Percentiles rank a stretch among this genome's conserved stretches.
phyloP scores from a whole-genome alignment of 2,329 filamentous ascomycete genomes.

The Didymella pomorum region DNA sequence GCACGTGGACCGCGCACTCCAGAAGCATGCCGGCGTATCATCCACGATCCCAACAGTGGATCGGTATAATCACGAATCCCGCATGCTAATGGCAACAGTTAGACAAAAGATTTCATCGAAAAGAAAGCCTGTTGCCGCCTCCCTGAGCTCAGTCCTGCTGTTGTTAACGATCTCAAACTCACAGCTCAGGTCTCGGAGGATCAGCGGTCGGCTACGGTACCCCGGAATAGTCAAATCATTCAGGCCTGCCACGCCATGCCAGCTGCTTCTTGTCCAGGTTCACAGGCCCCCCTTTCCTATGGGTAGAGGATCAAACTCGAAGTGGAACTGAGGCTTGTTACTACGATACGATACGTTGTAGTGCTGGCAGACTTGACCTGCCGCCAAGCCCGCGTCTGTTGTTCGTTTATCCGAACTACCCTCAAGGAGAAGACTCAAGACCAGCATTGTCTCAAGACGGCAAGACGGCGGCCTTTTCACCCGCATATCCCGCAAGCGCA shows the following conservation, averaged over 20 bases:
- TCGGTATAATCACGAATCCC: not conserved
- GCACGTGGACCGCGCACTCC: not conserved
- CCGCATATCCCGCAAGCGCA: not conserved
- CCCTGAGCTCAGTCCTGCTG: not conserved
- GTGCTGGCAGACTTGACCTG: not conserved
- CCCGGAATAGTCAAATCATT: not conserved
- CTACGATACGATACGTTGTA: not conserved
- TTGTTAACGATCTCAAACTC: not conserved
- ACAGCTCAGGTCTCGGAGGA: not conserved
- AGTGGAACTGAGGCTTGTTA: not conserved
- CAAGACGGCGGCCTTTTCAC: not conserved
- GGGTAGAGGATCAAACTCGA: not conserved
- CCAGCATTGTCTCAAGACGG: not conserved
- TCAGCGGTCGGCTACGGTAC: conserved; percentile 1
- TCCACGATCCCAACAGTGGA: not conserved
- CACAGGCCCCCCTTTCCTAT: not conserved
- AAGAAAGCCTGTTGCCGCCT: not conserved
- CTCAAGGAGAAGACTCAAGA: not conserved
- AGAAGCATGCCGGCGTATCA: not conserved
- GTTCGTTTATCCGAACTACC: not conserved
- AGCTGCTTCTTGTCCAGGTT: not conserved
- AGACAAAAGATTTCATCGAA: no score
- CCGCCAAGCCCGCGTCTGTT: conserved; percentile 5
- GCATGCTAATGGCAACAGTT: not conserved
- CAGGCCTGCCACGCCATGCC: not conserved